A percentile compares a stretch with the other conserved stretches of the same genome.
Conservation (phyloP, 208 protist genomes). For the Acanthamoeba royreba region DNA sequence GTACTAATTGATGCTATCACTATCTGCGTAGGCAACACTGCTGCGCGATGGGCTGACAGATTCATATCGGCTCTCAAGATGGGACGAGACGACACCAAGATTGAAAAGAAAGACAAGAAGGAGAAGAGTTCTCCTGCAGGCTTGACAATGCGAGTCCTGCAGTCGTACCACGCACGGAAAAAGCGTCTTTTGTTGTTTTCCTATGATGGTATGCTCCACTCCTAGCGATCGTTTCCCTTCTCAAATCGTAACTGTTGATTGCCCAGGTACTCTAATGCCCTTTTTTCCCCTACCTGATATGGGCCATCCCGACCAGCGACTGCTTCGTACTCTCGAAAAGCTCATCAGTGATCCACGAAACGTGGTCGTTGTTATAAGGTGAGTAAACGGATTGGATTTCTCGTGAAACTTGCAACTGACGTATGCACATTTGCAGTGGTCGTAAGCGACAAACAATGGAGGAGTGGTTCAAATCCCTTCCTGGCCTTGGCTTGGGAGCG, state of each 20-base stretch:
- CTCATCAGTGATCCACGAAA: background rate
- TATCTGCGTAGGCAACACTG: background rate
- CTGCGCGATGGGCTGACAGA: background rate
- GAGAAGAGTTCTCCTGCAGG: conserved; percentile 17
- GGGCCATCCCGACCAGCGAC: background rate
- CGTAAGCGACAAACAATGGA: conserved; percentile 22
- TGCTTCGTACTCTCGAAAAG: background rate
- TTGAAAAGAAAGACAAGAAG: background rate
- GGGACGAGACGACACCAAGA: background rate
- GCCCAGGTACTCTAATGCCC: background rate
- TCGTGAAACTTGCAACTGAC: background rate
- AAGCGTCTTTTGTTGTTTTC: background rate
- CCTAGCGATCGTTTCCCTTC: background rate
- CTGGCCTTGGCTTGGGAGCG: background rate
- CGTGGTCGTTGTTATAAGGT: conserved; percentile 15
- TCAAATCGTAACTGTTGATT: background rate
- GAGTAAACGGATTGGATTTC: background rate
- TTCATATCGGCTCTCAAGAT: conserved; percentile 12
- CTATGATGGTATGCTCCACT: background rate
- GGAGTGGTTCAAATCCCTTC: background rate
- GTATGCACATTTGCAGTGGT: background rate
- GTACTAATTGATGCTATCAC: no score
- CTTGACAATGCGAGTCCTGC: background rate
- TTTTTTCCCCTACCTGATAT: conserved; percentile 6
- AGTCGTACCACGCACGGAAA: background rate